Base-by-base conservation (phyloP, 1,284 basidiomycete species). In the Austroboletus niveus region DNA sequence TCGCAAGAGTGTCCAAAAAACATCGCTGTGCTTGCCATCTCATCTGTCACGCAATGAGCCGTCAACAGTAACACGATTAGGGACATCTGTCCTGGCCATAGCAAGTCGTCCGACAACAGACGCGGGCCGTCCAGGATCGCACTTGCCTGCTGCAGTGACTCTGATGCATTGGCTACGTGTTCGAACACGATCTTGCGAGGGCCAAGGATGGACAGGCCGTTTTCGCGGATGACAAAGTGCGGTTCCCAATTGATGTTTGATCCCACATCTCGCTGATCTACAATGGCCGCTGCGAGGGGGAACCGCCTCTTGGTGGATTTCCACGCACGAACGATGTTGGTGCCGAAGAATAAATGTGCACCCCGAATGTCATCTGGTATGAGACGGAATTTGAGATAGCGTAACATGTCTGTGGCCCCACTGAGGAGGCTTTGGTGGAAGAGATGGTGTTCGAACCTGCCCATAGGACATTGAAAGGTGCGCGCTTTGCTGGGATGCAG, bases 1-100 rank as follows among this genome's bases (percentile, higher is more conserved):
- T 55, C 8, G 71, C 65, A 24, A 84, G 62, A 8, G 72, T 64
- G 36, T 81, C 71, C 49, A 83, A 61, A 47, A 84, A 75, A 24
- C 69, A 56, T 30, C 65, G 55, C 53, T 30, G 9, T 50, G 10
- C 32, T 63, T 20, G 51, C 49, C 2, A 15, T 8, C 22, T 40
- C 48, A 8, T 64, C 64, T 3, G 56, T 52, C 27, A 65, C 39
- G 11, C 54, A 61, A 20, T 64, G 62, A 1, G 59, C 55, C 11
- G 45, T 43, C 2, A 62, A 5, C 6, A 47, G 5, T 31, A 17
- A 17, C 17, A 17, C 22, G 5, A 65, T 30, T 22, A 65, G 65
- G 45, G 12, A 49, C 30, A 15, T 53, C 35, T 14, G 38, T 5
- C 7, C 38, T 8, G 5, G 43, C 1, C 43, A 36, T 49, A 62